Evolutionary conservation across 2,329 filamentous ascomycete genomes (phyloP), one percentile per base, ranked within the genome.

Genomic region (Penicillium sp.): DNA sequence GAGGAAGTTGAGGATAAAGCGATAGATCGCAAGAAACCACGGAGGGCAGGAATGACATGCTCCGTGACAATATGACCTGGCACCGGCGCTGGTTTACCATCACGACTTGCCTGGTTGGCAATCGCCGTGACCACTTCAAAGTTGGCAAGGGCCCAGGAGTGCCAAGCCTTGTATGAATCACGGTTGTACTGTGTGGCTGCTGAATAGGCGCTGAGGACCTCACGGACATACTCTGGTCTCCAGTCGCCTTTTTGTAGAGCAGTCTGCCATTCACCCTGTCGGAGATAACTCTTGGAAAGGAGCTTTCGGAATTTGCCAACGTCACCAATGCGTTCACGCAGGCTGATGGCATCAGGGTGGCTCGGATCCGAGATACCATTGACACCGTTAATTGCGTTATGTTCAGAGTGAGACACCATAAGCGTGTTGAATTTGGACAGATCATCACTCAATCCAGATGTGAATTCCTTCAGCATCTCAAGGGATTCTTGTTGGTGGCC

Each of bases 111-210:
- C 55, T 87, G 84, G 22, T 88, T 83, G 9, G 88, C 85, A 56
- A 95, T 80, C 0, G 89, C 87, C 66, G 95, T 96, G 37, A 98
- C 93, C 56, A 99, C 95, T 76, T 99, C 93, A 68, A 99, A 99
- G 75, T 99, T 99, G 53, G 95, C 93, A 61, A 99, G 78, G 11
- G 95, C 96, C 93, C 95, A 99, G 0, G 95, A 90, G 76, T 99
- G 95, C 95, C 95, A 99, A 8, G 96, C 95, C 77, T 99, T 99
- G 80, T 99, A 99, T 86, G 93, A 99, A 59, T 89, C 87, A 33
- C 91, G 89, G 72, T 99, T 96, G 77, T 96, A 97, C 57, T 91
- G 88, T 2, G 95, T 99, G 1, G 96, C 96, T 57, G 93, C 89
- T 19, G 88, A 87, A 74, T 98, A 99, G 1, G 95, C 92, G n/a